Percentiles rank a stretch among this genome's conserved stretches.
phyloP scores from a whole-genome alignment of 2,329 filamentous ascomycete species.

The Fusarium miscanthi region DNA sequence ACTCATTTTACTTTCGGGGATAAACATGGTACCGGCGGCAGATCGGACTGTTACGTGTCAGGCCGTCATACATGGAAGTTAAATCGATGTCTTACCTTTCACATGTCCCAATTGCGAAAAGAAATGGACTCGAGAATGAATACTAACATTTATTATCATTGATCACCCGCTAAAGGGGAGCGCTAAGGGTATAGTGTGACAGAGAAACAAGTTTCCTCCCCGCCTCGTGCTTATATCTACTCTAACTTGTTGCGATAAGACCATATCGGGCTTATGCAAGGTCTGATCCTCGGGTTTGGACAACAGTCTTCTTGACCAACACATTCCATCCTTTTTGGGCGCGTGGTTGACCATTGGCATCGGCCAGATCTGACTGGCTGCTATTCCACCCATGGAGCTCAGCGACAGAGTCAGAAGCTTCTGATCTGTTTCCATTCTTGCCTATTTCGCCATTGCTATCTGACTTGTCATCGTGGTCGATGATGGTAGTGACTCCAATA shows the following conservation, averaged over 20 bases:
- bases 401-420: constrained; percentile 9
- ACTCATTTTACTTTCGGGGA: background rate
- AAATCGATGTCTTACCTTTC: background rate
- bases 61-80: background rate
- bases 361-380: constrained; percentile 37
- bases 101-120: background rate
- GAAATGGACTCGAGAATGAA: background rate
- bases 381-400: constrained; percentile 36
- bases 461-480: constrained; percentile 29
- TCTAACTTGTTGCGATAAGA: background rate
- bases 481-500: constrained; percentile 39
- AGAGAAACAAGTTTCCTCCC: background rate
- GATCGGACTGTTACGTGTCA: background rate
- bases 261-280: background rate
- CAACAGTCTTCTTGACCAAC: constrained; percentile 40
- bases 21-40: background rate
- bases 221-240: background rate
- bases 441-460: background rate
- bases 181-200: background rate
- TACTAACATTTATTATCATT: background rate
- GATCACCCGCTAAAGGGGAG: background rate
- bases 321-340: constrained; percentile 38
- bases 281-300: constrained; percentile 34
- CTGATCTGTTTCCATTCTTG: constrained; percentile 21
- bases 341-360: constrained; percentile 7